These are phyloP conservation scores for Citeromyces matritensis DNA, from an alignment of 805 yeast genomes.

Conservation along the genomic window DNA sequence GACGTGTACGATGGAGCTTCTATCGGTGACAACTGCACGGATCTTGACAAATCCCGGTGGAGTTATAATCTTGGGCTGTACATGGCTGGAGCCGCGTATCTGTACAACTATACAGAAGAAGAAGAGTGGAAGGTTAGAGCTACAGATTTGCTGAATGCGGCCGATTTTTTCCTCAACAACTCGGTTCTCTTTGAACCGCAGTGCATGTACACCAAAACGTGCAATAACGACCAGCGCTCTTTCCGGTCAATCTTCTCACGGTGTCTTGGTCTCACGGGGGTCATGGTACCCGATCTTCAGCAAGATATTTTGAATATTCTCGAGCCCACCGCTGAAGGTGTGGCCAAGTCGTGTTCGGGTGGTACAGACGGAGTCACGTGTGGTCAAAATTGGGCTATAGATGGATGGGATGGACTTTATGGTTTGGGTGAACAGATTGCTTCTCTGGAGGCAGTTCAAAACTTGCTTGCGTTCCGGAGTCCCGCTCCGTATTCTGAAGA, in stretches of 20 bases:
- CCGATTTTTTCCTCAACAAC: conserved; percentile 35
- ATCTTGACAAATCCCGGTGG: conserved; percentile 55
- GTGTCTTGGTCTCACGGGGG: conserved; percentile 60
- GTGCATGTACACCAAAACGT: conserved; percentile 49
- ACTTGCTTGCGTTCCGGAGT: conserved; percentile 23
- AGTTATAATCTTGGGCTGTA: conserved; percentile 75
- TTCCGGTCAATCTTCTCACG: conserved; percentile 77
- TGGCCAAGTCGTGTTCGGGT: conserved; percentile 59
- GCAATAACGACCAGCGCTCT: conserved; percentile 84
- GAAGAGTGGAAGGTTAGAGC: conserved; percentile 55
- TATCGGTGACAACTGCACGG: conserved; percentile 43
- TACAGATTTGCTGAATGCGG: conserved; percentile 34
- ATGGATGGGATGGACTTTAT: conserved; percentile 47
- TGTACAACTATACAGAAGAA: conserved; percentile 61
- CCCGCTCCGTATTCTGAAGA: conserved; percentile 34
- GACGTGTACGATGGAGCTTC: conserved; percentile 59
- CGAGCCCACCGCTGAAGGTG: conserved; percentile 42
- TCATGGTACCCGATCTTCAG: conserved; percentile 44
- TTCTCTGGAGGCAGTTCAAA: conserved; percentile 51
- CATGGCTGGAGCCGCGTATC: conserved; percentile 66
- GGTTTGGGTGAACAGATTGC: conserved; percentile 75
- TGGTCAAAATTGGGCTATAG: conserved; percentile 49
- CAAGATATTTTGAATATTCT: conserved; percentile 20
- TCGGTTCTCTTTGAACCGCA: conserved; percentile 68
- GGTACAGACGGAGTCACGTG: conserved; percentile 67